Evolutionary conservation across 495 filamentous ascomycete species (phyloP).

Genomic region (Neurospora africana): DNA sequence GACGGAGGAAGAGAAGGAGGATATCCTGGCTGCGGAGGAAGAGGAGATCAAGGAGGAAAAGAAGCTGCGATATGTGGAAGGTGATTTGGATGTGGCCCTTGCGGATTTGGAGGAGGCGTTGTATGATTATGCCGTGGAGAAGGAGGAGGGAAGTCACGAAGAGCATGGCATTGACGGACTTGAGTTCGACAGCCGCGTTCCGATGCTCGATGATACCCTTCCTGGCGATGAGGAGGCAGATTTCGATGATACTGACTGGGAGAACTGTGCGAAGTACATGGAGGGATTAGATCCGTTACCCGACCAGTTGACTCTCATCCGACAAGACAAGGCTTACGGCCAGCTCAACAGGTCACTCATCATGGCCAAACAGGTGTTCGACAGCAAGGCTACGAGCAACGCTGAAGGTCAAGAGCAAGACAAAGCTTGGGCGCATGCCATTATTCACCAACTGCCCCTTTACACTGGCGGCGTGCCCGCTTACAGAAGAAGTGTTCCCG

Average conservation of each 20-base stretch:
- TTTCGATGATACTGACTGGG: background rate
- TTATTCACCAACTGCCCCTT: background rate
- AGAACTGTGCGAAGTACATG: background rate
- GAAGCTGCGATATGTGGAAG: background rate
- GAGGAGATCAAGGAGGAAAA: slow-evolving; percentile 3
- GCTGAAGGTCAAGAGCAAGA: background rate
- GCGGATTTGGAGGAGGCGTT: background rate
- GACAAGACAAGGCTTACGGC: background rate
- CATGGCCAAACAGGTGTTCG: background rate
- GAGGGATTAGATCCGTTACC: background rate
- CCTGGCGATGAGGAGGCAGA: background rate
- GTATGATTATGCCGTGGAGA: background rate
- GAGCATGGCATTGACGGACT: background rate
- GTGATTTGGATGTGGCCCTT: background rate
- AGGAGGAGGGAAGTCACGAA: background rate
- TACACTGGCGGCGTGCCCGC: background rate
- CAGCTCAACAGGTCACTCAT: background rate
- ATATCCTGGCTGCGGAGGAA: slow-evolving; percentile 15
- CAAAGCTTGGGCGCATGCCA: background rate
- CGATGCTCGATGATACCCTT: background rate
- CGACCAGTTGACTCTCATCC: background rate
- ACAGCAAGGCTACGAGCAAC: background rate
- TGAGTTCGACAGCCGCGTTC: background rate
- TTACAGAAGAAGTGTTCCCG: background rate
- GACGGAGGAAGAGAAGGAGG: slow-evolving; percentile 13